Percentiles rank a stretch among this genome's conserved stretches.
phyloP scores from a whole-genome alignment of 2,329 filamentous ascomycete species.

The Epichloe brachyelytri region DNA sequence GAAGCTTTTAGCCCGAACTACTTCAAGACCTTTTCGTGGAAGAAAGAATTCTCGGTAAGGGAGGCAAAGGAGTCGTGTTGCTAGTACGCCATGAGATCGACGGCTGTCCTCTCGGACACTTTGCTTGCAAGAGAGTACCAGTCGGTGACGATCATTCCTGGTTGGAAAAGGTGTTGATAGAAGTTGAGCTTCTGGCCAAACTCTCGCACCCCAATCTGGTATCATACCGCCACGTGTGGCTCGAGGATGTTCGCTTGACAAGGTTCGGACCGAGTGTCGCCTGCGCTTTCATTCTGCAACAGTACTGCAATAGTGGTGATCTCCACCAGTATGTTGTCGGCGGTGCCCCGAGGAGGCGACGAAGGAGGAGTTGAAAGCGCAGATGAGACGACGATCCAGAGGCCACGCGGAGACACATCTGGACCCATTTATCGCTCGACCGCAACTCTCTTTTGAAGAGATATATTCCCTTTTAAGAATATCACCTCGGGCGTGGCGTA shows the following conservation, averaged over 20 bases:
- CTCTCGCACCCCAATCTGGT: slow-evolving; percentile 92
- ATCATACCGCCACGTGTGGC: slow-evolving; percentile 93
- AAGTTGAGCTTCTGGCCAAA: slow-evolving; percentile 84
- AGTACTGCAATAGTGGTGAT: slow-evolving; percentile 93
- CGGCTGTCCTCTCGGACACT: slow-evolving; percentile 74
- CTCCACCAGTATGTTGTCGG: slow-evolving; percentile 78
- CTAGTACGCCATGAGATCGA: slow-evolving; percentile 90
- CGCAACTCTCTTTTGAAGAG: slow-evolving; percentile 60
- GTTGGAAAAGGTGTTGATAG: slow-evolving; percentile 85
- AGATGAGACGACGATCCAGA: slow-evolving; percentile 69
- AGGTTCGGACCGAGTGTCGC: slow-evolving; percentile 84
- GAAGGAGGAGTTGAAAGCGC: slow-evolving; percentile 79
- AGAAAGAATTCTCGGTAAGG: slow-evolving; percentile 71
- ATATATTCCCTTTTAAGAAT: slow-evolving; percentile 97
- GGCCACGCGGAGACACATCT: slow-evolving; percentile 54
- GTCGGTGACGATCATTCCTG: slow-evolving; percentile 90
- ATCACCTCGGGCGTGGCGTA: slow-evolving; percentile 87
- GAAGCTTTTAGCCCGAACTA: slow-evolving; percentile 87
- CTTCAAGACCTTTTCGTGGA: slow-evolving; percentile 90
- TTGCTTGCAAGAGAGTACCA: slow-evolving; percentile 92
- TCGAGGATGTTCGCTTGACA: slow-evolving; percentile 75
- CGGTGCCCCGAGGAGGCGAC: slow-evolving; percentile 49
- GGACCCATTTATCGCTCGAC: slow-evolving; percentile 29
- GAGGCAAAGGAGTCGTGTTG: slow-evolving; percentile 88
- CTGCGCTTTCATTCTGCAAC: slow-evolving; percentile 92